Base-by-base conservation (phyloP, 306 rosid genomes). In the Senna tora region DNA sequence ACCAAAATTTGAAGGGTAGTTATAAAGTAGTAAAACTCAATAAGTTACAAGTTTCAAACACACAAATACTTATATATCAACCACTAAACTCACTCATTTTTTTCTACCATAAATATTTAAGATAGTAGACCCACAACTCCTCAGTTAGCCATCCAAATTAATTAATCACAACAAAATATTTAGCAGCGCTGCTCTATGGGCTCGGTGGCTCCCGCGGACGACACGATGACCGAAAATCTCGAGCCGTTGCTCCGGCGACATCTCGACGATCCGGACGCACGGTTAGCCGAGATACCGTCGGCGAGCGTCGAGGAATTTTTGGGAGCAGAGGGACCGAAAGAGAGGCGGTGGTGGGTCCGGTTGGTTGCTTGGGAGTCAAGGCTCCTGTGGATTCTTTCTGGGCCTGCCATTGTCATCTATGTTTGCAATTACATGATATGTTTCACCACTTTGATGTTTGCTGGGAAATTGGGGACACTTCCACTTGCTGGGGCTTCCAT, bases 331-430 rank as follows among this genome's bases (percentile, higher is more conserved):
- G n/a, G n/a, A n/a, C 30, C 49, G 32, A 49, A 36, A 16, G 49
- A 61, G 67, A 9, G 6, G 13, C 67, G 67, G 49, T 36, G 67
- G 67, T 61, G 67, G 67, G 47, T 85, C 0, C 72, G 84, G 53
- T 88, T 91, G 14, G 79, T 79, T 39, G 69, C 59, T 5, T 91
- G 97, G 97, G 97, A 88, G 79, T 83, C 96, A 13, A 78, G 91
- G 75, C 70, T 83, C 16, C 96, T 91, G 7, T 91, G 97, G 97
- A 34, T 82, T 12, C 83, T 82, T 9, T 82, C 86, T 65, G 78
- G 83, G 0, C 13, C 86, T 4, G 78, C 86, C 1, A 82, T 82
- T 59, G 46, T 66, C 59, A 71, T 82, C 1, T 75, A 74, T 36
- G 25, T 78, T 71, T 75, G 71, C 73, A 78, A 56, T 60, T 82